A percentile compares a stretch with the other conserved stretches of the same genome.
Conservation (phyloP, 164 flowering plant species). For the Sextonia rubra region DNA sequence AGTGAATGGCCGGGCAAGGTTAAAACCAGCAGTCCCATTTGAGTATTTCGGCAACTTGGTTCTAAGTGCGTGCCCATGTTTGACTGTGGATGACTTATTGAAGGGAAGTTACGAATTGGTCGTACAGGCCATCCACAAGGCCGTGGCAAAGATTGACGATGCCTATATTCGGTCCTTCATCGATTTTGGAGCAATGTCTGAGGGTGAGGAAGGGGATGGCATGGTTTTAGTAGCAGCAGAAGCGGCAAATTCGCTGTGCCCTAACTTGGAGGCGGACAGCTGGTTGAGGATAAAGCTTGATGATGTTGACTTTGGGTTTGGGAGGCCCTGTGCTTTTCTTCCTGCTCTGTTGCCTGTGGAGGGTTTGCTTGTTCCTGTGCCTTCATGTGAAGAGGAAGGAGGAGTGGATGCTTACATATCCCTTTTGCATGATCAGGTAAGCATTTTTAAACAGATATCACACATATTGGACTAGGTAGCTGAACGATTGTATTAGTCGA, state of each 20-base stretch:
- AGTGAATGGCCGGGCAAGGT: constrained; percentile 14
- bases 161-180: constrained; percentile 18
- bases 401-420: constrained; percentile 10
- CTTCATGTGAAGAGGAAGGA: constrained; percentile 14
- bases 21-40: constrained; percentile 3
- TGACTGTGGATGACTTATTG: constrained; percentile 11
- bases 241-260: not conserved
- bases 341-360: constrained; percentile 15
- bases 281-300: constrained; percentile 16
- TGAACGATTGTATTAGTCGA: no score
- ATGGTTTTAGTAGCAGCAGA: not conserved
- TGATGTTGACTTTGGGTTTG: constrained; percentile 17
- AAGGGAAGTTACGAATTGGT: not conserved
- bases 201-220: constrained; percentile 1
- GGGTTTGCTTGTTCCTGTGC: constrained; percentile 10
- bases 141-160: constrained; percentile 7
- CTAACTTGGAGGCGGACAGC: constrained; percentile 14
- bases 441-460: constrained; percentile 3
- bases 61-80: constrained; percentile 12
- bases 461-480: no score
- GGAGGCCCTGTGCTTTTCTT: constrained; percentile 10
- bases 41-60: constrained; percentile 19
- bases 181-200: constrained; percentile 13
- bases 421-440: constrained; percentile 6
- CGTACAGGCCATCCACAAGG: constrained; percentile 13